Evolutionary conservation across 768 basidiomycete species (phyloP).

Genomic region (Phylloporus sp.): DNA sequence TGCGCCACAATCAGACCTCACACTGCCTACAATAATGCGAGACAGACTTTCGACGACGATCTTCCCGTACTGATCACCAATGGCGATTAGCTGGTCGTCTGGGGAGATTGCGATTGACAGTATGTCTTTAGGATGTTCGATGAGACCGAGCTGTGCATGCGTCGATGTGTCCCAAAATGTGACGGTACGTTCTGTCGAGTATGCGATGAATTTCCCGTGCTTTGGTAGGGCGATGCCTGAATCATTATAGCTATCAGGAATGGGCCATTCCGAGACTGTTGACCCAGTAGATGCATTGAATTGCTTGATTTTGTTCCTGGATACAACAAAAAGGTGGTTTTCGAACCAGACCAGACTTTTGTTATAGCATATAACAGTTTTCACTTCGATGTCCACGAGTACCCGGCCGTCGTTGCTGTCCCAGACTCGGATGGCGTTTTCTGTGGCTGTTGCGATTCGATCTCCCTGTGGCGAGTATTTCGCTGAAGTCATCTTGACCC

Average conservation of each 20-base stretch:
- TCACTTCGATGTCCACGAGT: neutral
- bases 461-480: slow-evolving; percentile 1
- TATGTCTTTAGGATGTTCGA: neutral
- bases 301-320: neutral
- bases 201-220: neutral
- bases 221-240: neutral
- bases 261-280: neutral
- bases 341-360: slow-evolving; percentile 3
- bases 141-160: neutral
- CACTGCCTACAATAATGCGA: neutral
- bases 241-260: neutral
- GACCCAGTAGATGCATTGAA: neutral
- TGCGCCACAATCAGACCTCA: too few relatives aligned
- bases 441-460: neutral
- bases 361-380: neutral
- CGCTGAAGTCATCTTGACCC: neutral
- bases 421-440: neutral
- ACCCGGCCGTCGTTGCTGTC: neutral
- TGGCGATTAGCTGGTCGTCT: neutral
- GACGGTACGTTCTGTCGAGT: neutral
- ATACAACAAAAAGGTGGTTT: neutral
- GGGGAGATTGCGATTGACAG: neutral
- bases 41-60: neutral
- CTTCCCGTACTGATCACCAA: neutral
- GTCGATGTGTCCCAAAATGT: slow-evolving; percentile 1